These are phyloP conservation scores for Bisporella sp. DNA, from an alignment of 2,329 filamentous ascomycete species.

Conservation along the genomic window DNA sequence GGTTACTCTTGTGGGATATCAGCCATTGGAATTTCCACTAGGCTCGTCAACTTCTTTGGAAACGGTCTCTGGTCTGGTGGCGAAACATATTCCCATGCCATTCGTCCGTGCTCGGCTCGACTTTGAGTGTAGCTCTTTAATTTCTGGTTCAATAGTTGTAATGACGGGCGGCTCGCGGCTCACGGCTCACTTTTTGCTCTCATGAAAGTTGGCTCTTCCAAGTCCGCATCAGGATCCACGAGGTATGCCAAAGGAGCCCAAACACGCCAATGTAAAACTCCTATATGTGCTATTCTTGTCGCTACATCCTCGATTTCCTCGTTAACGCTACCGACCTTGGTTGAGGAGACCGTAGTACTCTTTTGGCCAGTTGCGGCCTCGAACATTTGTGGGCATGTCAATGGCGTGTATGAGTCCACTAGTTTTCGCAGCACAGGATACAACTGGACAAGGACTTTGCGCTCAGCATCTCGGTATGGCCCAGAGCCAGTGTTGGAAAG, in stretches of 20 bases:
- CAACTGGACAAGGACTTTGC: conserved; percentile 19
- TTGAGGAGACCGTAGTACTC: conserved; percentile 3
- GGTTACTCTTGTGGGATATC: no score
- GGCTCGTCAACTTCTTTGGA: no score
- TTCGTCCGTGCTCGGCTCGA: no score
- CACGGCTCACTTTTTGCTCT: neutral
- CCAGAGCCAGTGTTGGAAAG: conserved; percentile 22
- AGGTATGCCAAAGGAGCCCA: conserved; percentile 73
- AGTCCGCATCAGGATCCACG: conserved; percentile 21
- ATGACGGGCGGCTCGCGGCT: neutral
- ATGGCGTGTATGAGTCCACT: conserved; percentile 21
- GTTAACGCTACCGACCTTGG: conserved; percentile 9
- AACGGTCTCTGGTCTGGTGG: no score
- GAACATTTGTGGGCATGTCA: conserved; percentile 26
- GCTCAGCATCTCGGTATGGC: conserved; percentile 24
- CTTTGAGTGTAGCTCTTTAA: no score
- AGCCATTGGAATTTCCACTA: no score
- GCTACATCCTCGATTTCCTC: conserved; percentile 57
- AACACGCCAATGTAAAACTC: conserved; percentile 82
- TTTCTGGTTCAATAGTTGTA: neutral
- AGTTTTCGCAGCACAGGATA: conserved; percentile 23
- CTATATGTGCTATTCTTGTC: conserved; percentile 73
- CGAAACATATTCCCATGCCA: no score
- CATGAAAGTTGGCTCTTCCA: conserved; percentile 5
- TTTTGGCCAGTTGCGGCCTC: conserved; percentile 25